A percentile compares a stretch with the other conserved stretches of the same genome.
phyloP scores from a whole-genome alignment of 306 rosid species.

The Lathyrus tuberosus region DNA sequence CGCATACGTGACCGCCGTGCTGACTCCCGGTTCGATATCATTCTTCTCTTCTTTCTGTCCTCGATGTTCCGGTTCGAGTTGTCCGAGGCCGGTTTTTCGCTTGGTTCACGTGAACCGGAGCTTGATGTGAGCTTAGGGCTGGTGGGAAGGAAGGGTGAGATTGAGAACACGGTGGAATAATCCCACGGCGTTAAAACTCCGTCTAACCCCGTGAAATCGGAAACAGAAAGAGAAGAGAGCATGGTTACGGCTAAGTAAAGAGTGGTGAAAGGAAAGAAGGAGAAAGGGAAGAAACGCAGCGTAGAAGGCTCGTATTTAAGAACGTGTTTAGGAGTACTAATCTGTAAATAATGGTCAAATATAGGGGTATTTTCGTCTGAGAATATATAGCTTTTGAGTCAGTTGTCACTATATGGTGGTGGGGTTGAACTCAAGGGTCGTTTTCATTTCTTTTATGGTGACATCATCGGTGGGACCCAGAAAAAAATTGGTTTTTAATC shows the following conservation, averaged over 20 bases:
- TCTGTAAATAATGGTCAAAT: background rate
- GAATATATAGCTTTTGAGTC: constrained; percentile 69
- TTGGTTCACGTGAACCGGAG: constrained; percentile 54
- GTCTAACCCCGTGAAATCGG: constrained; percentile 54
- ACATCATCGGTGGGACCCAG: constrained; percentile 50
- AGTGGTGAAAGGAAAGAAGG: constrained; percentile 52
- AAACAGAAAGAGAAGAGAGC: constrained; percentile 54
- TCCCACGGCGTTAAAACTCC: constrained; percentile 59
- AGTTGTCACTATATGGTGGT: constrained; percentile 55
- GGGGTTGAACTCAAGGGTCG: constrained; percentile 37
- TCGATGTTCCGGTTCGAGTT: constrained; percentile 45
- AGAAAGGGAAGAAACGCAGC: constrained; percentile 84
- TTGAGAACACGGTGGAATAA: constrained; percentile 37
- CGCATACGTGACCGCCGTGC: constrained; percentile 94
- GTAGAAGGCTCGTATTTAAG: constrained; percentile 58
- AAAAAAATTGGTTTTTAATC: constrained; percentile 45
- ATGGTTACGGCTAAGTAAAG: constrained; percentile 45
- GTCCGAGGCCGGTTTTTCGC: constrained; percentile 32
- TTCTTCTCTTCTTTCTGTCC: constrained; percentile 74
- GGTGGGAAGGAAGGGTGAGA: constrained; percentile 33
- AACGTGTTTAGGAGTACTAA: background rate
- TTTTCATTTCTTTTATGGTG: constrained; percentile 40
- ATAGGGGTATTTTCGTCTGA: constrained; percentile 48
- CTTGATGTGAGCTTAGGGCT: constrained; percentile 45
- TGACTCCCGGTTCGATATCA: constrained; percentile 92